Base-by-base conservation (phyloP, 1,284 basidiomycete genomes). In the Anthracocystis setariae region DNA sequence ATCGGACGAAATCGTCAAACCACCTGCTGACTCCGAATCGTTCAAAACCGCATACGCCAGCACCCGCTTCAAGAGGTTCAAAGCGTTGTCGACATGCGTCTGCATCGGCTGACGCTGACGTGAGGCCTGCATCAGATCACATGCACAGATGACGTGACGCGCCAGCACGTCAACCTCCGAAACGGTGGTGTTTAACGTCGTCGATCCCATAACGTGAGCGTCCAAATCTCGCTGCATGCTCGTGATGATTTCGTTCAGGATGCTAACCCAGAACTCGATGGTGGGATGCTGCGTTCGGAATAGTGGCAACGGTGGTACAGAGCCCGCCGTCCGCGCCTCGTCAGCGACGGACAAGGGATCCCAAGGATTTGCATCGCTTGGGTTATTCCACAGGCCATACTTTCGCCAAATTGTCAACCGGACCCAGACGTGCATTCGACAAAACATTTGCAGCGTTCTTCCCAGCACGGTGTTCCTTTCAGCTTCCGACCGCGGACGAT, bases 361-460 rank as follows among this genome's bases (percentile, higher is more conserved):
- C 12, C 17, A 8, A 9, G 13, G 27, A 21, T 24, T 7, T 3
- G 42, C 8, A 10, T 17, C 20, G 12, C 29, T 40, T 7, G 12
- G 43, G 18, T 27, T 32, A 27, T 18, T 62, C 66, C 65, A 73
- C n/a, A 73, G 44, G 10, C 45, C 33, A 42, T 73, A 64, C 42
- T 62, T 65, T 46, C 71, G 65, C 71, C 71, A 73, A 42, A 73
- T 61, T 20, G 53, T 60, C 21, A 73, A 45, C 2, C 71, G 71
- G 17, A 64, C 54, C 71, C 71, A 73, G 10, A 73, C 71, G 47
- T 73, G 71, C 65, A 69, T 54, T 4, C 66, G 46, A 44, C 65
- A 69, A 23, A 73, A 73, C 65, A 73, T 73, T 47, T 73, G 71
- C 49, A 69, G 20, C 10, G 71, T 73, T 20, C 65, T 52, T 8